Percentiles rank a stretch among this genome's conserved stretches.
These are phyloP conservation scores for Gonium pectorale DNA, from an alignment of 139 green algal genomes.

Conservation along the genomic window DNA sequence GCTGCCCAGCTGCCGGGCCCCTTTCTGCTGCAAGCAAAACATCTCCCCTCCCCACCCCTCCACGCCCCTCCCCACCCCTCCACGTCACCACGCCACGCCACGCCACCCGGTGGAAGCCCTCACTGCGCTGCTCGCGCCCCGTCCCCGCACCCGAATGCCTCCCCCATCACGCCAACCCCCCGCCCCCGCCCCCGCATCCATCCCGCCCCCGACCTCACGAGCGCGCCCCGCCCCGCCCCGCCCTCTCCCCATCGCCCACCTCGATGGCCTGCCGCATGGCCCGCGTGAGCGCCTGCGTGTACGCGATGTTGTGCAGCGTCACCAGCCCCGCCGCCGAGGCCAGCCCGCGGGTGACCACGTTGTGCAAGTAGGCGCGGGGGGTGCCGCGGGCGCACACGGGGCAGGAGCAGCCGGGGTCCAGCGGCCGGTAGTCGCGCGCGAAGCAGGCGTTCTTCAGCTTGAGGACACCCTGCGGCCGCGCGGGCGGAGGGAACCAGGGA, in stretches of 20 bases:
- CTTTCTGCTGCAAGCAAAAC: no score
- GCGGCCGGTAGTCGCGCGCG: slow-evolving; percentile 76
- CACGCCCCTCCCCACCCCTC: no score
- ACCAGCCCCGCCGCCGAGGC: slow-evolving; percentile 82
- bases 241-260: not conserved
- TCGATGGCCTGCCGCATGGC: slow-evolving; percentile 51
- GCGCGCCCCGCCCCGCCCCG: not conserved
- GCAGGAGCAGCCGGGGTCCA: slow-evolving; percentile 85
- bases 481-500: not conserved
- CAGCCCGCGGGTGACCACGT: slow-evolving; percentile 75
- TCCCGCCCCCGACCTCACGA: not conserved
- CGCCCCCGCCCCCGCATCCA: not conserved
- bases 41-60: no score
- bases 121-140: no score
- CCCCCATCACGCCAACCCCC: not conserved
- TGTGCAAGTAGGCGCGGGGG: slow-evolving; percentile 87
- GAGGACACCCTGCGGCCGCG: slow-evolving; percentile 67
- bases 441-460: slow-evolving; percentile 83
- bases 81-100: no score
- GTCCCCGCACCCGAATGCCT: no score
- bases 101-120: no score
- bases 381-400: slow-evolving; percentile 69
- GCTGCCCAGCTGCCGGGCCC: no score
- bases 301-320: slow-evolving; percentile 92
- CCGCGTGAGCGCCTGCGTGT: slow-evolving; percentile 81